A percentile compares a stretch with the other conserved stretches of the same genome.
Conservation (phyloP, 306 rosid species). For the Ammopiptanthus mongolicus region DNA sequence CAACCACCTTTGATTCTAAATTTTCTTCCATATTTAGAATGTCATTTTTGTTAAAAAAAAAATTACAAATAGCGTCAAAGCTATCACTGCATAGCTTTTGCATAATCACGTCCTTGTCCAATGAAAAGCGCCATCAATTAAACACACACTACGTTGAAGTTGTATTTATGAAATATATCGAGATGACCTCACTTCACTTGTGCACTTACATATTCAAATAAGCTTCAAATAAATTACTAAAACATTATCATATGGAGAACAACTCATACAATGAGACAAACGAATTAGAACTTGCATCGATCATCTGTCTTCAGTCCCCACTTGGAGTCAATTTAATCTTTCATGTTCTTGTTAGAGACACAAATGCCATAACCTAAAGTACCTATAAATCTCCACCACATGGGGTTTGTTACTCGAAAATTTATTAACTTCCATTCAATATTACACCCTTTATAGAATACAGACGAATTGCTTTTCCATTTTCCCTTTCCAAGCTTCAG, state of each 20-base stretch:
- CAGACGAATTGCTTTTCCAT: conserved; percentile 11
- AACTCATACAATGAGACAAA: conserved; percentile 26
- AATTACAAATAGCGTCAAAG: no score
- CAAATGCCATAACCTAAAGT: conserved; percentile 19
- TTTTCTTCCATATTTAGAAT: no score
- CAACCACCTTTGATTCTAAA: no score
- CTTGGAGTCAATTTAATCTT: conserved; percentile 18
- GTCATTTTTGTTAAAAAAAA: no score
- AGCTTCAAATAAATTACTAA: not conserved
- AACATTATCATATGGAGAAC: conserved; percentile 12
- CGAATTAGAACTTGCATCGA: not conserved
- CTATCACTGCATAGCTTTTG: no score
- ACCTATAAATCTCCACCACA: conserved; percentile 23
- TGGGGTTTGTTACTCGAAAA: conserved; percentile 28
- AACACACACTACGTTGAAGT: not conserved
- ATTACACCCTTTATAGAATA: conserved; percentile 11
- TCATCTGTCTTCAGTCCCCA: not conserved
- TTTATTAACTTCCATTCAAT: conserved; percentile 10
- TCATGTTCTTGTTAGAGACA: conserved; percentile 14
- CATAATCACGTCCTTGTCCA: no score
- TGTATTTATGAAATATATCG: not conserved
- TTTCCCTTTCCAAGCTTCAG: not conserved
- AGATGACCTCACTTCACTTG: not conserved
- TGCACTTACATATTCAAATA: not conserved
- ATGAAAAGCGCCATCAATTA: no score